Evolutionary conservation across 2,329 filamentous ascomycete genomes (phyloP), one percentile per base, ranked within the genome.

Genomic region (Epichloe typhina): DNA sequence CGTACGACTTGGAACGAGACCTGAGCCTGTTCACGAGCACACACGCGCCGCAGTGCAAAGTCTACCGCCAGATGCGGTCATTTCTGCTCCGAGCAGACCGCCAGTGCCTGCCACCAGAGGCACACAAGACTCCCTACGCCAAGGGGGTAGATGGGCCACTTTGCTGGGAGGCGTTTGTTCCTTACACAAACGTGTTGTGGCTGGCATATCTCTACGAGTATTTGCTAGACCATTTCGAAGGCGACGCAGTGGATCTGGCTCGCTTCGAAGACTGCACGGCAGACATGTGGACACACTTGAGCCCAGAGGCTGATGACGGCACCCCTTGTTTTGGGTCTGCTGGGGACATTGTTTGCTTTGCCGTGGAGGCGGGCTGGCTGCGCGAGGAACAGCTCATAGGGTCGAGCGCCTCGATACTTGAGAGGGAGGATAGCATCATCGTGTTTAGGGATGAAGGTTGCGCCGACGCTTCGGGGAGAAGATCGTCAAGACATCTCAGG

Each of bases 111-210:
- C 72, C 73, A 2, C 70, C 75, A 0, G 62, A 69, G 47, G 63
- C 65, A 3, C 75, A 79, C 61, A 63, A 64, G 46, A 69, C 61
- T 3, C 70, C 75, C 0, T 77, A 79, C 56, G 68, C 70, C 33
- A 55, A 61, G 15, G 71, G 71, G 1, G 58, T 72, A 37, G 66
- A 73, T 51, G 74, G 72, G 1, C 62, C 73, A 3, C 67, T 81
- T 11, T 72, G 70, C 2, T 84, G 80, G 80, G 62, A 68, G 5
- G 69, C 65, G 1, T 74, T 76, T 55, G 71, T 71, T 31, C 78
- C 80, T 1, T 83, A 83, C 61, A 82, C 77, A 4, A 84, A 84
- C 54, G 77, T 83, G 1, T 65, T 84, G 17, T 84, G 80, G 80
- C 69, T 84, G 41, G 75, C 77, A 3, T 83, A 82, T 54, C 66